phyloP scores from a whole-genome alignment of 192 early-diverging fungal species.

The Coemansia reversa region DNA sequence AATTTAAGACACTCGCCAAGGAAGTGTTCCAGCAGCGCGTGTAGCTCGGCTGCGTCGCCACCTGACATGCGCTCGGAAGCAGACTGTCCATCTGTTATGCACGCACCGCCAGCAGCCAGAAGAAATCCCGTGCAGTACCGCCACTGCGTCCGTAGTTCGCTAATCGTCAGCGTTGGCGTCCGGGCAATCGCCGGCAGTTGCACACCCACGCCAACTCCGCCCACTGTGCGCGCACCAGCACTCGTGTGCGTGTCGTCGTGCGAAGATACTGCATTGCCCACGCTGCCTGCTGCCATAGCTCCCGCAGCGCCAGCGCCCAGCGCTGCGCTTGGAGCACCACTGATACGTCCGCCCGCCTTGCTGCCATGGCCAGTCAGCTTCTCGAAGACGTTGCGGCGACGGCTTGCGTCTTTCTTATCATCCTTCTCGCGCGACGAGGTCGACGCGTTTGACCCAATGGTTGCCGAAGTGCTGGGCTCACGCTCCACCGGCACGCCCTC shows the following conservation, averaged over 20 bases:
- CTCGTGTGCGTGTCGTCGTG: slow-evolving; percentile 18
- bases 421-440: slow-evolving; percentile 16
- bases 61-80: slow-evolving; percentile 41
- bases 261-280: slow-evolving; percentile 2
- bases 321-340: background rate
- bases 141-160: slow-evolving; percentile 54
- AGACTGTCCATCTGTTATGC: slow-evolving; percentile 36
- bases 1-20: slow-evolving; percentile 54
- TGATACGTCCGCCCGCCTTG: slow-evolving; percentile 25
- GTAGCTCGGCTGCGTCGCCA: slow-evolving; percentile 46
- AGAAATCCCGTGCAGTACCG: slow-evolving; percentile 55
- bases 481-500: slow-evolving; percentile 26
- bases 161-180: slow-evolving; percentile 24
- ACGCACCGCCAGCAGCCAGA: slow-evolving; percentile 49
- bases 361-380: slow-evolving; percentile 45
- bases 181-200: slow-evolving; percentile 47
- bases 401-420: slow-evolving; percentile 34
- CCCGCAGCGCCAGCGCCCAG: background rate
- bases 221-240: slow-evolving; percentile 9
- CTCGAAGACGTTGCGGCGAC: slow-evolving; percentile 50
- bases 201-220: slow-evolving; percentile 33
- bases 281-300: background rate
- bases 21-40: slow-evolving; percentile 55
- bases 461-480: slow-evolving; percentile 11
- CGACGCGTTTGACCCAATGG: slow-evolving; percentile 3